phyloP scores from a whole-genome alignment of 495 filamentous ascomycete species.

The Penicillium manginii region DNA sequence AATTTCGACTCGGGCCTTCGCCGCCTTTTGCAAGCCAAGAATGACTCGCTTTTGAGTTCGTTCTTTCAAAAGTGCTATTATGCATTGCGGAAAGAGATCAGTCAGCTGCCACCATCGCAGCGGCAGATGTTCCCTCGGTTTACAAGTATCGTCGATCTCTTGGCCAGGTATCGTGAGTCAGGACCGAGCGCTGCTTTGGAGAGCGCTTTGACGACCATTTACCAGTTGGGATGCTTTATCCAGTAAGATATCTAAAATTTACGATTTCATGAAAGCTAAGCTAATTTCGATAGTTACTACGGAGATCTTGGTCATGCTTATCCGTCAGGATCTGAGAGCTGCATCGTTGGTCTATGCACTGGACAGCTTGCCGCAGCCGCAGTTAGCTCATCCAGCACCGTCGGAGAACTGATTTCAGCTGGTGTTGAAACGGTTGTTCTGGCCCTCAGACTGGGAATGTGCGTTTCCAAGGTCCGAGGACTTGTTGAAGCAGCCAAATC shows the following conservation, averaged over 20 bases:
- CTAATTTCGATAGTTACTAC: constrained; percentile 36
- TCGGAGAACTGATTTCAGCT: constrained; percentile 68
- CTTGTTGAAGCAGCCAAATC: constrained; percentile 35
- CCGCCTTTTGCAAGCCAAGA: constrained; percentile 64
- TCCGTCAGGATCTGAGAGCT: constrained; percentile 47
- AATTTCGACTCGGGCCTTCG: constrained; percentile 70
- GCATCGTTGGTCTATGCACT: constrained; percentile 64
- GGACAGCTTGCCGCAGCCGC: constrained; percentile 73
- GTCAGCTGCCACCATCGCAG: constrained; percentile 60
- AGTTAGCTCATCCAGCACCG: constrained; percentile 66
- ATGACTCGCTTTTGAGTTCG: constrained; percentile 63
- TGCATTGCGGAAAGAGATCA: constrained; percentile 66
- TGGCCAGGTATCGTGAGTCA: constrained; percentile 66
- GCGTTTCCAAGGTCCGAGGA: constrained; percentile 50
- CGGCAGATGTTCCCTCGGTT: constrained; percentile 68
- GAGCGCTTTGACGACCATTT: constrained; percentile 68
- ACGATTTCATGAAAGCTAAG: not conserved
- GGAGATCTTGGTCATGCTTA: constrained; percentile 59
- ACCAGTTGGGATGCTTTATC: constrained; percentile 76
- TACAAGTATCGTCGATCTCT: constrained; percentile 68
- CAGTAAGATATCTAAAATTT: constrained; percentile 55
- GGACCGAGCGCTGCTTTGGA: constrained; percentile 62
- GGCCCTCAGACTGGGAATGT: constrained; percentile 71
- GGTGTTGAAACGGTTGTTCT: constrained; percentile 73
- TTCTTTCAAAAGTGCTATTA: constrained; percentile 67